phyloP scores from a whole-genome alignment of 2,329 filamentous ascomycete species.

The Cladophialophora psammophila region DNA sequence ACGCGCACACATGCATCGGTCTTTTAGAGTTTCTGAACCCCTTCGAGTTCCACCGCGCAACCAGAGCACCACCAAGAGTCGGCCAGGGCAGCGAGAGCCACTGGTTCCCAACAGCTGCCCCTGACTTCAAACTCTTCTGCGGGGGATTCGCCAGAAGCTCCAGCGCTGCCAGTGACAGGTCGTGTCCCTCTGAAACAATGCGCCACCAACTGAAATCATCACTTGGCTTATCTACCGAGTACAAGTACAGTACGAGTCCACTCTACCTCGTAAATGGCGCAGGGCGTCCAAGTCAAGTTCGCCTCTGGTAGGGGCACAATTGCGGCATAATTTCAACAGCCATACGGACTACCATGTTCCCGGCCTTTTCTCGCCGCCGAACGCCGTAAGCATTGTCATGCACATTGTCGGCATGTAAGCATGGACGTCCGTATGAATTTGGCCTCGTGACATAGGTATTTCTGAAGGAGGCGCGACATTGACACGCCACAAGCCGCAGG shows the following conservation, averaged over 20 bases:
- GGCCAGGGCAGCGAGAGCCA: conserved; percentile 20
- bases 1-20: conserved; percentile 9
- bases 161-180: conserved; percentile 1
- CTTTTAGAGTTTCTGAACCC: conserved; percentile 1
- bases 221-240: neutral
- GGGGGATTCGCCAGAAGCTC: conserved; percentile 11
- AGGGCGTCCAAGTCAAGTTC: neutral
- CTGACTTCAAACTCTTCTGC: conserved; percentile 35
- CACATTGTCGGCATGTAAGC: neutral
- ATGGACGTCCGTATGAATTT: neutral
- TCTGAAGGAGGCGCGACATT: neutral
- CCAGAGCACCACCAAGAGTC: neutral
- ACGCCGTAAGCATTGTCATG: neutral
- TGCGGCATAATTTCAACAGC: neutral
- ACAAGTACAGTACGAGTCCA: neutral
- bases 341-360: neutral
- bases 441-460: neutral
- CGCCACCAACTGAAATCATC: conserved; percentile 28
- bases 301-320: neutral
- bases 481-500: neutral
- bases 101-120: conserved; percentile 23
- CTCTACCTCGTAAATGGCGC: neutral
- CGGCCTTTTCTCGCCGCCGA: neutral
- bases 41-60: conserved; percentile 1
- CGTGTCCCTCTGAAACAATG: conserved; percentile 29